Evolutionary conservation across 768 basidiomycete genomes (phyloP), one percentile per base, ranked within the genome.

Genomic region (Trametes cingulata): DNA sequence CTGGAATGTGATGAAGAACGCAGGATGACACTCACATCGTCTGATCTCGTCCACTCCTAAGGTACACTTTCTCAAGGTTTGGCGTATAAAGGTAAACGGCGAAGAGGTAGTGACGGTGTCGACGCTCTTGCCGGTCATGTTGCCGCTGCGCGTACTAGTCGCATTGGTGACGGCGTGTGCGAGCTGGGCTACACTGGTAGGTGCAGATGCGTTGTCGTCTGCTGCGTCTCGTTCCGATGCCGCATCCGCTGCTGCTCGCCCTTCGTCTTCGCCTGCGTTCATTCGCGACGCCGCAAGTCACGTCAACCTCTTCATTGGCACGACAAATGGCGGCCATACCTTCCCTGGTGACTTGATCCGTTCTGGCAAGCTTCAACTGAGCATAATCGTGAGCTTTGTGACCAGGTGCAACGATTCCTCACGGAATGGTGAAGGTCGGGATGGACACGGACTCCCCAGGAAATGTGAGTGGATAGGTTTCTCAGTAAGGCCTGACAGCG

Each of bases 381-480:
- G 14, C 8, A 37, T 37, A 14, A 8, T 7, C 14, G 7, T 37
- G 36, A 7, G 14, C 36, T 37, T 7, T 22, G 9, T 51, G 48
- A 6, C 8, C 29, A 85, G 85, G 86, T 42, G 85, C 84, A 0
- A 86, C 84, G 2, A 66, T 85, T 29, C 86, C 86, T 5, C 85
- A 86, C 71, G 85, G 86, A 22, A 85, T 87, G 85, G 78, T 82
- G 12, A 87, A 87, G 72, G 80, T 75, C 1, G 86, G 85, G 14
- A 81, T 86, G 80, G 85, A 87, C 65, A 86, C 85, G 0, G 82
- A 87, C 62, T 84, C 84, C 13, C 82, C 84, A 2, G 82, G 56
- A 8, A 57, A 57, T 13, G 56, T 57, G 29, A 35, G 56, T 40
- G 1, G 19, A 10, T 4, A n/a, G 10, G 20, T 25, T 29, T 27